phyloP scores from a whole-genome alignment of 1,139 yeast species.

The Zygosaccharomyces pseudobailii region DNA sequence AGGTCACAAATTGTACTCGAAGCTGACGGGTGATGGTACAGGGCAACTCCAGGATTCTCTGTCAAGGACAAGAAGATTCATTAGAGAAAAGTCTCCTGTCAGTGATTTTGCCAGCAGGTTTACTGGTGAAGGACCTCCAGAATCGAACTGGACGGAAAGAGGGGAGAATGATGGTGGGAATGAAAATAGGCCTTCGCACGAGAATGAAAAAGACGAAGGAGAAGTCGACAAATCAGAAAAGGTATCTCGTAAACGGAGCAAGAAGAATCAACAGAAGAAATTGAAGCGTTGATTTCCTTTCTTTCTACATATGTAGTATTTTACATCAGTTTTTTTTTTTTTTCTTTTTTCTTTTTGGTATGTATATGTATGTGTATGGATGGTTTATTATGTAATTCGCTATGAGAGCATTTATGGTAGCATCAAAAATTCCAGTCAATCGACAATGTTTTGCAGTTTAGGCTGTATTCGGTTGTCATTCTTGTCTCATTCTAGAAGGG shows the following conservation, averaged over 20 bases:
- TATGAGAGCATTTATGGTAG: no score
- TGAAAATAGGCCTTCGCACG: background rate
- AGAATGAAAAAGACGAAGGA: background rate
- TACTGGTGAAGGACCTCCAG: slow-evolving; percentile 38
- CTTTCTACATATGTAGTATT: background rate
- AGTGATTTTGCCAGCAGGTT: slow-evolving; percentile 61
- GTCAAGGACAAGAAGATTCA: slow-evolving; percentile 15
- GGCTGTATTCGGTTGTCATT: no score
- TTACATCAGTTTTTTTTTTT: background rate
- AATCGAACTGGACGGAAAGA: slow-evolving; percentile 3
- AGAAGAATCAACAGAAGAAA: slow-evolving; percentile 1
- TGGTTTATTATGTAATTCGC: no score
- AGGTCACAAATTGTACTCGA: slow-evolving; percentile 32
- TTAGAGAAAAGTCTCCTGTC: slow-evolving; percentile 46
- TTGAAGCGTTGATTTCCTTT: background rate
- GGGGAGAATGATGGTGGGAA: slow-evolving; percentile 3
- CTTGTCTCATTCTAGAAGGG: no score
- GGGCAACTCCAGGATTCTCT: slow-evolving; percentile 12
- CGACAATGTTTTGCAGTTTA: no score
- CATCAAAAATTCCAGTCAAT: no score
- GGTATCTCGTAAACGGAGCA: background rate
- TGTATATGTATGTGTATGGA: no score
- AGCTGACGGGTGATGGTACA: slow-evolving; percentile 29
- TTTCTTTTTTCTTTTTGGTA: background rate
- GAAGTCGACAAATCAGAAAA: background rate